Base-by-base conservation (phyloP, 495 filamentous ascomycete species). In the Aspergillus cristatus region DNA sequence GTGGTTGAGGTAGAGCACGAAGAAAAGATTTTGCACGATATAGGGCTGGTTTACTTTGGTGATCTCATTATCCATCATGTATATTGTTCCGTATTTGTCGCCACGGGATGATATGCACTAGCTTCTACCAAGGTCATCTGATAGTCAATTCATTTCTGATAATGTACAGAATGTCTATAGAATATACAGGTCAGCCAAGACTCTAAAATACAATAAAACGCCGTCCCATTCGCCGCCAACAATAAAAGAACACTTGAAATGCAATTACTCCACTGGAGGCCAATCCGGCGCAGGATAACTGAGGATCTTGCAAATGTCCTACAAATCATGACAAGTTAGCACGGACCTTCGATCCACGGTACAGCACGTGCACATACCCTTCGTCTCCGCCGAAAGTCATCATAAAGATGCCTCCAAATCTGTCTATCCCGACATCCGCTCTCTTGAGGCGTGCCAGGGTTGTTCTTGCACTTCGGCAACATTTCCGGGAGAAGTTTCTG, bases 361-460 rank as follows among this genome's bases (percentile, higher is more conserved):
- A 26, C 11, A 14, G 31, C 20, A 31, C 28, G 12, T 0, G 60
- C 67, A n/a, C n/a, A 18, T 48, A 79, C 79, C 68, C 74, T 74
- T 48, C 82, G 64, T 41, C 72, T 64, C 32, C 66, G 51, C 20
- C 71, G 60, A 48, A 84, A 88, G 48, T 84, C 78, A 38, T 73
- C 63, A 60, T 85, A 88, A 34, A 86, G 54, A n/a, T 67, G 61
- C 55, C 75, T 75, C 82, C 83, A 87, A 0, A 84, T 59, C 37
- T 79, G 71, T 32, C 78, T 67, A 35, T 82, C 75, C 1, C 67
- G 62, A 56, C 84, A 86, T 12, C 72, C 67, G 47, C 60, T 66
- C 43, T 67, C 63, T 26, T 58, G 61, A 49, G 45, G 47, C 38
- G 44, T 67, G 35, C 54, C 68, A 33, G 57, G 66, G 35, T 46